Percentiles rank a stretch among this genome's conserved stretches.
Evolutionary conservation across 2,329 filamentous ascomycete species (phyloP).

Genomic region (Hypomyces perniciosus): DNA sequence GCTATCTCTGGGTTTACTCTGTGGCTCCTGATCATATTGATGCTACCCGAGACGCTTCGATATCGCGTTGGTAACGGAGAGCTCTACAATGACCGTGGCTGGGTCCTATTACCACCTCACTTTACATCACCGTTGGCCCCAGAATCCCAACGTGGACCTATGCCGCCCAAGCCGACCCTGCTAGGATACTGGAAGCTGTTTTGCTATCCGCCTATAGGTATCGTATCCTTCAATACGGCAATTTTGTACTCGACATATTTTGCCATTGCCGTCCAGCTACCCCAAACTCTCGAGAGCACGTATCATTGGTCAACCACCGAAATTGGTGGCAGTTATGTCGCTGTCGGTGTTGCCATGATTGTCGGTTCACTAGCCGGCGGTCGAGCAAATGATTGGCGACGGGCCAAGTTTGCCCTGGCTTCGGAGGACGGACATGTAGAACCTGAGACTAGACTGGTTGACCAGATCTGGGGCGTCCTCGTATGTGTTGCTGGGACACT

Average conservation of each 20-base stretch:
- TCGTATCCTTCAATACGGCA: constrained; percentile 28
- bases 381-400: constrained; percentile 31
- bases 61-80: constrained; percentile 38
- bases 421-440: constrained; percentile 18
- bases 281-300: constrained; percentile 22
- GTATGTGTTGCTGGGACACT: constrained; percentile 30
- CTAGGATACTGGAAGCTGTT: constrained; percentile 24
- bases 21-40: constrained; percentile 24
- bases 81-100: constrained; percentile 16
- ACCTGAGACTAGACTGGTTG: constrained; percentile 33
- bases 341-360: constrained; percentile 18
- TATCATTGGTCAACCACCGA: constrained; percentile 30
- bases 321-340: constrained; percentile 32
- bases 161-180: constrained; percentile 24
- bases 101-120: constrained; percentile 19
- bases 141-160: constrained; percentile 20
- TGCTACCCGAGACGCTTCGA: constrained; percentile 41
- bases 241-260: constrained; percentile 29
- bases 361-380: constrained; percentile 32
- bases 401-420: constrained; percentile 16
- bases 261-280: constrained; percentile 25
- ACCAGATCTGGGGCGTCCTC: constrained; percentile 35
- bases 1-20: constrained; percentile 27
- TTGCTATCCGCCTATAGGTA: constrained; percentile 27
- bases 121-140: constrained; percentile 20